Evolutionary conservation across 306 rosid species (phyloP).

Genomic region (Begonia peltatifolia): DNA sequence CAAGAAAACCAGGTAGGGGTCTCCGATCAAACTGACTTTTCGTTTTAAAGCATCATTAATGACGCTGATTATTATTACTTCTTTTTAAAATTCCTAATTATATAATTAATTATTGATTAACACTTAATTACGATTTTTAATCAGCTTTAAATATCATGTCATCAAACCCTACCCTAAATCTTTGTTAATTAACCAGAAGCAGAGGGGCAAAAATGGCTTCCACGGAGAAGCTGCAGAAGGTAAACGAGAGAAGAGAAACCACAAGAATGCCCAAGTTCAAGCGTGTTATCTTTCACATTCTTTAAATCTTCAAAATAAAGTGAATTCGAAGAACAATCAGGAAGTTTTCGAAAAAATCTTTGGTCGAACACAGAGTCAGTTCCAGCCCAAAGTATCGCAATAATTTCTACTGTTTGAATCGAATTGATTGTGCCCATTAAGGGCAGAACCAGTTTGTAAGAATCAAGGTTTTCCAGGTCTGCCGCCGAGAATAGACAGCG

Average conservation of each 20-base stretch:
- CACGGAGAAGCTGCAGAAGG: constrained; percentile 1
- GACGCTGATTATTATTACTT: no score
- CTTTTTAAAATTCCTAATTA: no score
- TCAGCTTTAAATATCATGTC: no score
- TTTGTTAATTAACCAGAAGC: no score
- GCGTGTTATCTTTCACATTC: not conserved
- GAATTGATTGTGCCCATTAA: constrained; percentile 15
- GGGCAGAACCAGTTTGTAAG: constrained; percentile 16
- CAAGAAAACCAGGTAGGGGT: not conserved
- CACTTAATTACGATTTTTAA: no score
- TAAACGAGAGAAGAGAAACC: not conserved
- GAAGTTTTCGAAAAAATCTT: not conserved
- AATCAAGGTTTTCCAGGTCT: constrained; percentile 30
- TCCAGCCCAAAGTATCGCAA: constrained; percentile 19
- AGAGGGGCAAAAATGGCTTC: not conserved
- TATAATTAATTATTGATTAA: no score
- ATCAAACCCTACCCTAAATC: no score
- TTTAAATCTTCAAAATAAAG: constrained; percentile 36
- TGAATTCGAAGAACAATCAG: constrained; percentile 36
- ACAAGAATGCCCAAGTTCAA: not conserved
- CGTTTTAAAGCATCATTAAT: no score
- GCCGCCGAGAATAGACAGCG: constrained; percentile 37
- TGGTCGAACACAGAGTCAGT: constrained; percentile 15
- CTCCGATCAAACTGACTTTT: no score
- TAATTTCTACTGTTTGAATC: constrained; percentile 13